phyloP scores from a whole-genome alignment of 176 grass and related monocot genomes.

The Olyra latifolia region DNA sequence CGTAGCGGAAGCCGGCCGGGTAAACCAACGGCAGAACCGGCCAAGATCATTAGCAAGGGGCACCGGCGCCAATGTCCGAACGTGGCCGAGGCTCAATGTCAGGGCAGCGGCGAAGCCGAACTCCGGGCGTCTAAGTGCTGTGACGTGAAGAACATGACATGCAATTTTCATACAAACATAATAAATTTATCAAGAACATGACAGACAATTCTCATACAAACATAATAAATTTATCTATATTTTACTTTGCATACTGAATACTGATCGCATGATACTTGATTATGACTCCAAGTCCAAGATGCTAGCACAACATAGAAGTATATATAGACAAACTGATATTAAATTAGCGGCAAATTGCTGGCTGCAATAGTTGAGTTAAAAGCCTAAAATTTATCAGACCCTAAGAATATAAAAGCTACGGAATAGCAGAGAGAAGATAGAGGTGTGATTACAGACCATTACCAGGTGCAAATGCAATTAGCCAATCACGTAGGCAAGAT shows the following conservation, averaged over 20 bases:
- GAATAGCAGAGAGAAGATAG: too few species aligned
- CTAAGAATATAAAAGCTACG: too few species aligned
- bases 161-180: background rate
- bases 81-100: too few species aligned
- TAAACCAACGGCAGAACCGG: slow-evolving; percentile 87
- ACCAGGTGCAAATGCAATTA: too few species aligned
- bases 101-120: too few species aligned
- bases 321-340: background rate
- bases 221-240: background rate
- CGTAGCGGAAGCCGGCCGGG: slow-evolving; percentile 90
- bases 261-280: too few species aligned
- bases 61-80: too few species aligned
- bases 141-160: background rate
- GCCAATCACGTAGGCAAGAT: too few species aligned
- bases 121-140: too few species aligned
- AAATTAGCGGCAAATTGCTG: background rate
- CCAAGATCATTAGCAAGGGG: too few species aligned
- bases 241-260: background rate
- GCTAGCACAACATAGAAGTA: background rate
- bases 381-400: background rate
- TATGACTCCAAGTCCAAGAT: background rate
- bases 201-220: background rate
- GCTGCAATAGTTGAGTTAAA: too few species aligned
- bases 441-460: too few species aligned
- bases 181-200: background rate